These are phyloP conservation scores for Paspalum vaginatum DNA, from an alignment of 176 grass and related monocot species.

Conservation along the genomic window DNA sequence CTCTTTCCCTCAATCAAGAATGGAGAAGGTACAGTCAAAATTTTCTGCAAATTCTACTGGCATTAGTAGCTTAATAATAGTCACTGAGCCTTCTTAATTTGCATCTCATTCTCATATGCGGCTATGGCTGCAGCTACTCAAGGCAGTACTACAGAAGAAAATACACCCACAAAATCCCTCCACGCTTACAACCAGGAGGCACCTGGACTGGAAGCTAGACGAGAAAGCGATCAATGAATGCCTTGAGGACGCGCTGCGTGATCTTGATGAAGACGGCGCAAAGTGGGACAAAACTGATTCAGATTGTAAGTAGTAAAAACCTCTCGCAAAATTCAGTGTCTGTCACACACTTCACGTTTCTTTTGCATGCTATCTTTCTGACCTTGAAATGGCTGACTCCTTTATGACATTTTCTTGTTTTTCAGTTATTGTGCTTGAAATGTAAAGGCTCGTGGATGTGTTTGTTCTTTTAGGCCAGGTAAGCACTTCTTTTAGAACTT, in stretches of 20 bases:
- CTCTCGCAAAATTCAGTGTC: neutral
- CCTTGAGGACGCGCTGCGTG: constrained; percentile 44
- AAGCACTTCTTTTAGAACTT: neutral
- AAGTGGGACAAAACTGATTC: constrained; percentile 97
- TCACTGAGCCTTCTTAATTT: neutral
- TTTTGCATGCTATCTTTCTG: neutral
- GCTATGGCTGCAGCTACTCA: constrained; percentile 57
- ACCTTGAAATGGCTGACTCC: neutral
- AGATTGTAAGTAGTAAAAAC: constrained; percentile 68
- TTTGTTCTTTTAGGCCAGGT: constrained; percentile 48
- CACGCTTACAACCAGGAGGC: constrained; percentile 36
- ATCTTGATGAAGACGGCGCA: constrained; percentile 52
- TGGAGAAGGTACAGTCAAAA: constrained; percentile 67
- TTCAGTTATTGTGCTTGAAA: constrained; percentile 88
- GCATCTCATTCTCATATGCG: constrained; percentile 25
- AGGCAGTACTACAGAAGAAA: constrained; percentile 81
- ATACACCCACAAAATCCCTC: constrained; percentile 68
- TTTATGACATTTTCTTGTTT: constrained; percentile 25
- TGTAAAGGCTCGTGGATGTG: constrained; percentile 50
- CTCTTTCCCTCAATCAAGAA: constrained; percentile 73
- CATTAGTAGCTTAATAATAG: neutral
- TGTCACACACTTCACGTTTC: constrained; percentile 3
- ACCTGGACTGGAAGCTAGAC: constrained; percentile 54
- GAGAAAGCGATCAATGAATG: constrained; percentile 47
- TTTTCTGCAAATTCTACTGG: neutral